Evolutionary conservation across 345 rosid genomes (phyloP), one percentile per base, ranked within the genome.

Genomic region (Sisymbrium irio): DNA sequence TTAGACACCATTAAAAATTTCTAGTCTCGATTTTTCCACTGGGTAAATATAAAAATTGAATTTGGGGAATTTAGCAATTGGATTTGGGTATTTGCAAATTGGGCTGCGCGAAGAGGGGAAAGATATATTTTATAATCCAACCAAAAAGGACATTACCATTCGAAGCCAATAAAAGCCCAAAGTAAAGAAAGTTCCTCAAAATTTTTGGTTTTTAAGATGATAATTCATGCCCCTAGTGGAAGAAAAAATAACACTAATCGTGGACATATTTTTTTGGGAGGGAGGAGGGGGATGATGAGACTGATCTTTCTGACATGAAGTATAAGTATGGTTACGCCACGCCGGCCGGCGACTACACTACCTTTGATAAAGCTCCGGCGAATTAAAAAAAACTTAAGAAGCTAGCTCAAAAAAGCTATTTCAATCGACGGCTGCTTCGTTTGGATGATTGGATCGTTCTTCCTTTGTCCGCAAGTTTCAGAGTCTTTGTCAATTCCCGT

Each of bases 401-500:
- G 4, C 40, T 50, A 27, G 28, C 28, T 11, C 15, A 12, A 44
- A 33, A 12, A 44, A 33, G 69, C 63, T 75, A 74, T 69, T 51
- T 69, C 40, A 59, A 67, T 49, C 62, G 47, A 19, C 62, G 78
- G 74, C 57, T 75, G 64, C 40, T 69, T 69, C 53, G 51, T 76
- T 69, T 62, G 9, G 70, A 35, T 61, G 17, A 18, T 54, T 62
- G 33, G 17, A 13, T 67, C 15, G 68, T 50, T 65, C 40, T 67
- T 59, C 62, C 59, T 54, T 19, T 69, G 42, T 69, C 74, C 6
- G 70, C 74, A 32, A 62, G 65, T 54, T 62, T 70, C 44, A 76
- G 60, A 45, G 74, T 67, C 63, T 75, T 67, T 42, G 79, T 75
- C 74, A 75, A 8, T 61, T 75, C 79, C n/a, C 69, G 62, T 42